Percentiles rank a stretch among this genome's conserved stretches.
Conservation (phyloP, 257 asterid species). For the Lycium barbarum region DNA sequence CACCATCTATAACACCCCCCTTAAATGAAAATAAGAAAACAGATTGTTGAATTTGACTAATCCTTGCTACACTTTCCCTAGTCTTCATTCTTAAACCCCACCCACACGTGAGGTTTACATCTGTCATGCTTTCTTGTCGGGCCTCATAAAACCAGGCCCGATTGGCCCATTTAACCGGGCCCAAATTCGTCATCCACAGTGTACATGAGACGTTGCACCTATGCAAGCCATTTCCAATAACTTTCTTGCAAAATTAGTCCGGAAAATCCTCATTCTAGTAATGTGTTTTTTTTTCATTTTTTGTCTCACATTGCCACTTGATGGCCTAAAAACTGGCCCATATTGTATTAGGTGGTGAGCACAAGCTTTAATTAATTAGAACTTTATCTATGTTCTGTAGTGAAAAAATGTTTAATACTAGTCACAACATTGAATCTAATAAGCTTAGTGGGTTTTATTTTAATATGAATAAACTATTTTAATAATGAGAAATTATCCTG, state of each 20-base stretch:
- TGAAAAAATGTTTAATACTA: not conserved
- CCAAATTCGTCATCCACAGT: conserved; percentile 34
- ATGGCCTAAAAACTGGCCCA: not conserved
- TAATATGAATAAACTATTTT: not conserved
- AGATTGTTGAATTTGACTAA: conserved; percentile 50
- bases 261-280: not conserved
- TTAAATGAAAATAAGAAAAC: conserved; percentile 28
- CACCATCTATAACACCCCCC: not conserved
- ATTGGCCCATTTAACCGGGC: conserved; percentile 37
- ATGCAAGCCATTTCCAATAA: not conserved
- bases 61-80: conserved; percentile 22
- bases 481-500: not conserved
- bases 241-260: not conserved
- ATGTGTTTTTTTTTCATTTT: not conserved
- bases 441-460: not conserved
- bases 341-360: not conserved
- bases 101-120: conserved; percentile 55
- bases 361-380: conserved; percentile 1
- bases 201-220: conserved; percentile 17
- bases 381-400: not conserved
- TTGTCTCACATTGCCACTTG: conserved; percentile 24
- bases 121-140: conserved; percentile 50
- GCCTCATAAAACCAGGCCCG: conserved; percentile 37
- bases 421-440: conserved; percentile 6
- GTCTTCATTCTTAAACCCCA: conserved; percentile 39